phyloP scores from a whole-genome alignment of 2,329 filamentous ascomycete genomes.

The Venturia pyrina region DNA sequence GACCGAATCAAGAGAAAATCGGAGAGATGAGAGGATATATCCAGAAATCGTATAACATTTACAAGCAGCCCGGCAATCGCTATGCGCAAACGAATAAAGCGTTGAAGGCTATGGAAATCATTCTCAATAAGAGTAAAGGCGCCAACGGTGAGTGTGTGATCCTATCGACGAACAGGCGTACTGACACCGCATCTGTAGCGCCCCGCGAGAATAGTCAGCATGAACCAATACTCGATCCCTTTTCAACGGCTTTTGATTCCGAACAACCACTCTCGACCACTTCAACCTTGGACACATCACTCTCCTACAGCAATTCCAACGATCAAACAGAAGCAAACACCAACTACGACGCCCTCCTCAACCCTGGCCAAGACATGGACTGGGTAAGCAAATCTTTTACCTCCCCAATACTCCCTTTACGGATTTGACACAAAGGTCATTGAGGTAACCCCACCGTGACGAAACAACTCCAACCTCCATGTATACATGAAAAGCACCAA shows the following conservation, averaged over 20 bases:
- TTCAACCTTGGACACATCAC: not conserved
- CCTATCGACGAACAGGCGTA: not conserved
- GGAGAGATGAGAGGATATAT: conserved; percentile 8
- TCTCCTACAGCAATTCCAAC: not conserved
- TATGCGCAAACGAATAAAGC: conserved; percentile 7
- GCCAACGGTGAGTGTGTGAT: not conserved
- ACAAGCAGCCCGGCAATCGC: conserved; percentile 1
- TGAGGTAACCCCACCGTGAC: too few species aligned
- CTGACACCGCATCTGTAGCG: not conserved
- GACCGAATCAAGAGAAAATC: not conserved
- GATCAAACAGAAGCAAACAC: not conserved
- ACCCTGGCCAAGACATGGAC: not conserved
- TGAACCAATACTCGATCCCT: not conserved
- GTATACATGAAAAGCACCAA: too few species aligned
- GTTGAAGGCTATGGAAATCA: conserved; percentile 8
- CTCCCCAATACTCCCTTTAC: too few species aligned
- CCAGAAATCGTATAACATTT: conserved; percentile 3
- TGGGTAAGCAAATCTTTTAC: not conserved
- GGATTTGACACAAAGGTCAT: too few species aligned
- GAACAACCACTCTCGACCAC: not conserved
- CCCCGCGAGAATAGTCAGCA: not conserved
- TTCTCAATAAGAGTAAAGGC: conserved; percentile 2
- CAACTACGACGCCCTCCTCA: not conserved
- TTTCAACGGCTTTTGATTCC: not conserved
- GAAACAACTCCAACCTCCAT: too few species aligned